phyloP scores from a whole-genome alignment of 371 early-diverging fungal genomes.

The Mucor sp. region DNA sequence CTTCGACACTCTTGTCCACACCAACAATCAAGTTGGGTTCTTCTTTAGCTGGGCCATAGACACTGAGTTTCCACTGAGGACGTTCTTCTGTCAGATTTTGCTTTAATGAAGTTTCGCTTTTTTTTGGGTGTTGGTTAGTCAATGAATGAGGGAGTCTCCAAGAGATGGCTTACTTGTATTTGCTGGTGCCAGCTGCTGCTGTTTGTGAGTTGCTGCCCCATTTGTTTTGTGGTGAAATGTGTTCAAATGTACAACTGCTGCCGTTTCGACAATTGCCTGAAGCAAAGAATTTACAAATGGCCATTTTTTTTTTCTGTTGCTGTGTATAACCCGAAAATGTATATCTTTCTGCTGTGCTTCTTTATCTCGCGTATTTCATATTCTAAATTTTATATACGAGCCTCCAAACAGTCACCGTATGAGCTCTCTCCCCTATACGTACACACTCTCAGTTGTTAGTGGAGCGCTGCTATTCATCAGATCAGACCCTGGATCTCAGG shows the following conservation, averaged over 20 bases:
- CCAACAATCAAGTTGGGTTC: slow-evolving; percentile 66
- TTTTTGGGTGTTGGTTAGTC: not conserved
- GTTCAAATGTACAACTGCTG: slow-evolving; percentile 48
- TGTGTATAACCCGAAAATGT: not conserved
- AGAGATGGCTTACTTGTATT: not conserved
- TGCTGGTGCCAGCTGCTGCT: slow-evolving; percentile 8
- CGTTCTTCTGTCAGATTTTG: slow-evolving; percentile 48
- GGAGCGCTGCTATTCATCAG: not conserved
- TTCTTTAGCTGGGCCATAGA: slow-evolving; percentile 66
- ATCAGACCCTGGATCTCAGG: not conserved
- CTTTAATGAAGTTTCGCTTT: slow-evolving; percentile 45
- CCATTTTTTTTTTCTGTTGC: slow-evolving; percentile 29
- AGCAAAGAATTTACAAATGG: slow-evolving; percentile 51
- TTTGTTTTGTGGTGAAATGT: slow-evolving; percentile 21
- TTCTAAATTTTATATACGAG: not conserved
- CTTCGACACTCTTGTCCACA: slow-evolving; percentile 59
- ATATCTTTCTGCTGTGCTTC: too few relatives aligned
- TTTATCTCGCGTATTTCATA: not conserved
- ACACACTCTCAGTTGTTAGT: too few relatives aligned
- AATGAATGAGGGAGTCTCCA: not conserved
- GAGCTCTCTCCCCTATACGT: too few relatives aligned
- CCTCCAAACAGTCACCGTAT: not conserved
- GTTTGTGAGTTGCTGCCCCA: slow-evolving; percentile 4
- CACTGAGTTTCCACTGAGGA: slow-evolving; percentile 53
- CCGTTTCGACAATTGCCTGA: slow-evolving; percentile 52